Evolutionary conservation across 1,284 basidiomycete genomes (phyloP), one percentile per base, ranked within the genome.

Genomic region (Marasmius fiardii): DNA sequence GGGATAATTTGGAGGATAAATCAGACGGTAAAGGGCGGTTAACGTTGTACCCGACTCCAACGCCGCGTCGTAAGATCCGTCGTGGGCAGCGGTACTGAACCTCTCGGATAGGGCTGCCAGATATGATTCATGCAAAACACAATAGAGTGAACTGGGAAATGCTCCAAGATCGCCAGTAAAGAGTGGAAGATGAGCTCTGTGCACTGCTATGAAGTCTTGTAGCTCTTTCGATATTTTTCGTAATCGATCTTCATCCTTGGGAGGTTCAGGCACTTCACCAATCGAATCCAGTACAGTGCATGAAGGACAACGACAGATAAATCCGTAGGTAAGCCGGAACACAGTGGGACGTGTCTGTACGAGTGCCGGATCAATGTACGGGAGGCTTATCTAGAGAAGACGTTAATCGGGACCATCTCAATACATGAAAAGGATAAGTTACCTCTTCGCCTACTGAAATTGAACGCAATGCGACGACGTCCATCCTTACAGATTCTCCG

Each of bases 301-400:
- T 8, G 84, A 77, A 6, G 65, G 43, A 64, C 89, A 92, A 0
- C 64, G 63, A 67, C 89, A 92, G 24, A 66, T 70, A 67, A 92
- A 91, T 11, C 83, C 85, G 61, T 91, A 90, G 11, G 81, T 83
- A 26, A 76, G 65, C 41, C 75, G 71, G 37, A 89, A 76, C 24
- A 83, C 80, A 34, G 81, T 74, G 54, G 79, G 76, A 3, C 88
- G 82, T 7, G 79, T 76, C 60, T 84, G 76, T 37, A 80, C 69
- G 10, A 90, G 72, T 7, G 88, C 89, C 12, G 88, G 88, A 63
- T 92, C 89, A 43, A 89, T 68, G 63, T 92, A 92, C 3, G 88
- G 81, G 26, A 91, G 74, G 51, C 78, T 85, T 49, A 90, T 78
- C 88, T 91, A 56, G 41, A 41, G 20, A 35, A 39, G 47, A 47